Evolutionary conservation across 176 grass and related monocot genomes (phyloP).

Genomic region (Leersia perrieri): DNA sequence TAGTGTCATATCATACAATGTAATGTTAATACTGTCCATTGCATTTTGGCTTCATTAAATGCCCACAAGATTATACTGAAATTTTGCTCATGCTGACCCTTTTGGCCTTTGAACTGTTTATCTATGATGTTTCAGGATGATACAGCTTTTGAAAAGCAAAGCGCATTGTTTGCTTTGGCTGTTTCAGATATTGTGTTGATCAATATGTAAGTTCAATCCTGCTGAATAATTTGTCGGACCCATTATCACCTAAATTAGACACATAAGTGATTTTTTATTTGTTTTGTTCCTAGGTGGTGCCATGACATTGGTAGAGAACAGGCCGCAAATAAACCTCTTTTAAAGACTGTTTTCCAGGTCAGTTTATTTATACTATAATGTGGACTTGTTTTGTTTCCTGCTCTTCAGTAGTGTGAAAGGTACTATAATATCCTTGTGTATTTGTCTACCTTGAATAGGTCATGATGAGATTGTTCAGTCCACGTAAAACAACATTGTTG

Average conservation of each 20-base stretch:
- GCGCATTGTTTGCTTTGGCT: conserved; percentile 96
- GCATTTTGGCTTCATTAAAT: background rate
- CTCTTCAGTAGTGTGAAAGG: background rate
- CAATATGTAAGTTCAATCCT: conserved; percentile 83
- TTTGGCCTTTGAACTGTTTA: too few species aligned
- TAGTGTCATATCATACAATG: background rate
- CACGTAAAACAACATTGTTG: conserved; percentile 88
- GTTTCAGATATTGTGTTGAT: conserved; percentile 98
- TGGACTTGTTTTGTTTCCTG: background rate
- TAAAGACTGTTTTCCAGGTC: conserved; percentile 99
- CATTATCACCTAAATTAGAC: conserved; percentile 20
- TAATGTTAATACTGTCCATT: background rate
- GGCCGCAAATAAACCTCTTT: conserved; percentile 98
- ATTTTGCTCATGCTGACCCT: background rate
- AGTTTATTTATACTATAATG: conserved; percentile 20
- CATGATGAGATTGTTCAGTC: conserved; percentile 99
- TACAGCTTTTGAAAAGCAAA: conserved; percentile 99
- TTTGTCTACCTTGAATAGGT: conserved; percentile 54
- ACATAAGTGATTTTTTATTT: conserved; percentile 11
- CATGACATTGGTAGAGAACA: conserved; percentile 99
- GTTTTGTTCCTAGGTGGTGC: conserved; percentile 77
- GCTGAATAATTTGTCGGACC: background rate
- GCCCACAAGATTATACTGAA: background rate
- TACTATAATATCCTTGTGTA: background rate
- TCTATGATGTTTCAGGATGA: conserved; percentile 68